A percentile compares a stretch with the other conserved stretches of the same genome.
Evolutionary conservation across 805 yeast species (phyloP).

Genomic region (Kodamaea jinghongensis): DNA sequence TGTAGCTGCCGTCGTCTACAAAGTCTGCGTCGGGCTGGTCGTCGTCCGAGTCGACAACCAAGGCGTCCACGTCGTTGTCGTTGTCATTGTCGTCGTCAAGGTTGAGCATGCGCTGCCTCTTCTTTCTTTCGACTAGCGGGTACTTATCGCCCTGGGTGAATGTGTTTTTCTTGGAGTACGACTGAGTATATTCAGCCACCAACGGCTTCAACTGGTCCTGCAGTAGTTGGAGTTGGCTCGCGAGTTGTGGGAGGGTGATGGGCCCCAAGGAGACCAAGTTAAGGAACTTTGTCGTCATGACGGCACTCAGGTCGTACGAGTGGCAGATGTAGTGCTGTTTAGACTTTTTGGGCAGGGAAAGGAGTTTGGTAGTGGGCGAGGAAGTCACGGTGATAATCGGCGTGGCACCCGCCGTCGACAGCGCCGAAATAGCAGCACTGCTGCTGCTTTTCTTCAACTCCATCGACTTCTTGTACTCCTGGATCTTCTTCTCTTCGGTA

Average conservation of each 20-base stretch:
- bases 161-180: slow-evolving; percentile 27
- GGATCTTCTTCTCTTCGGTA: slow-evolving; percentile 29
- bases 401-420: slow-evolving; percentile 2
- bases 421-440: neutral
- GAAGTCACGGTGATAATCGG: slow-evolving; percentile 1
- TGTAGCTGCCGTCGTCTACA: slow-evolving; percentile 12
- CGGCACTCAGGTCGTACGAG: slow-evolving; percentile 2
- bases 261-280: slow-evolving; percentile 52
- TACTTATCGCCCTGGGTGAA: slow-evolving; percentile 26
- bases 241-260: slow-evolving; percentile 27
- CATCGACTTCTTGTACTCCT: slow-evolving; percentile 15
- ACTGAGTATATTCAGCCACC: slow-evolving; percentile 27
- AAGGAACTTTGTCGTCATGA: slow-evolving; percentile 28
- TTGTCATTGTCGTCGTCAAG: slow-evolving; percentile 14
- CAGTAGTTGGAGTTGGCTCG: slow-evolving; percentile 11
- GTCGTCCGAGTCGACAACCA: slow-evolving; percentile 11
- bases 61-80: slow-evolving; percentile 10
- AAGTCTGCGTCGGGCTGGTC: slow-evolving; percentile 7
- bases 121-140: slow-evolving; percentile 23
- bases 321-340: neutral
- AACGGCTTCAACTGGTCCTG: slow-evolving; percentile 25
- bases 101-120: slow-evolving; percentile 22
- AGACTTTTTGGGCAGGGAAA: neutral
- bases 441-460: slow-evolving; percentile 3
- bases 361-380: slow-evolving; percentile 1